Evolutionary conservation across 2,329 filamentous ascomycete genomes (phyloP).

Genomic region (Alternaria sp.): DNA sequence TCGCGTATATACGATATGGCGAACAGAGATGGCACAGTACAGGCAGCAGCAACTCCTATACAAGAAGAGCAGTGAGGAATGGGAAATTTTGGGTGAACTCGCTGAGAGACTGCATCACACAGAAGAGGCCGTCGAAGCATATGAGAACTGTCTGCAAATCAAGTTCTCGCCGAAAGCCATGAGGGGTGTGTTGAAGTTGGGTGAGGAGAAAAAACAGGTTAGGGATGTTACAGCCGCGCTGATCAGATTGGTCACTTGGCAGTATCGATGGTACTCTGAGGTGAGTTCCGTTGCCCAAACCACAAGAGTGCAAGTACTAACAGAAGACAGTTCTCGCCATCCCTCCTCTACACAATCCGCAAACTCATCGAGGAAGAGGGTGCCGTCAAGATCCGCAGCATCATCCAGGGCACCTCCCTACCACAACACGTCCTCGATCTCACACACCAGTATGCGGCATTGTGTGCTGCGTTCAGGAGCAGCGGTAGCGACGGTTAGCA

Average conservation of each 20-base stretch:
- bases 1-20: conserved; percentile 98
- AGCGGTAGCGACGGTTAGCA: conserved; percentile 83
- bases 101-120: conserved; percentile 92
- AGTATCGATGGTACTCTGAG: conserved; percentile 99
- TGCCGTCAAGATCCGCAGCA: conserved; percentile 94
- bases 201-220: conserved; percentile 80
- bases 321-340: conserved; percentile 78
- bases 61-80: conserved; percentile 96
- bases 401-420: conserved; percentile 94
- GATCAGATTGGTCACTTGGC: conserved; percentile 94
- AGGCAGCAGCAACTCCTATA: conserved; percentile 93
- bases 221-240: conserved; percentile 83
- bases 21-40: conserved; percentile 96
- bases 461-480: conserved; percentile 95
- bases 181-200: conserved; percentile 80
- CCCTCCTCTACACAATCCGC: conserved; percentile 85
- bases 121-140: conserved; percentile 92
- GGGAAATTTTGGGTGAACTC: conserved; percentile 95
- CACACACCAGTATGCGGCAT: conserved; percentile 93
- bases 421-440: conserved; percentile 93
- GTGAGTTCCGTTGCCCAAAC: conserved; percentile 50
- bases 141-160: conserved; percentile 83
- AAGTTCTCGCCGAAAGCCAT: conserved; percentile 95
- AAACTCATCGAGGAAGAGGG: conserved; percentile 97
- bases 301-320: not conserved